These are phyloP conservation scores for Pseudocercospora crystallina DNA, from an alignment of 2,329 filamentous ascomycete species.

Conservation along the genomic window DNA sequence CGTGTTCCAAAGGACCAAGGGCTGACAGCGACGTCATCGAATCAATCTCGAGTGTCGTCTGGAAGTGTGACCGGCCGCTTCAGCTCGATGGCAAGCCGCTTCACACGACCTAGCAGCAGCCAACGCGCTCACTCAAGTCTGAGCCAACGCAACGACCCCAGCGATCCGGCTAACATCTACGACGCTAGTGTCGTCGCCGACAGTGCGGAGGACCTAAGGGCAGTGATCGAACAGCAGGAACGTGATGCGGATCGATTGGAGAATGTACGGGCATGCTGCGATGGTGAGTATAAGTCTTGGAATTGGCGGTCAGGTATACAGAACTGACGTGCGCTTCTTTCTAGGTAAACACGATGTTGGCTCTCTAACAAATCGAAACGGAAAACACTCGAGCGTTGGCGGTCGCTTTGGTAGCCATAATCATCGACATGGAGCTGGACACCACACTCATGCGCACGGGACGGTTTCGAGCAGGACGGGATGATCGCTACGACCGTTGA, in stretches of 20 bases:
- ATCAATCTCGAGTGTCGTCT: constrained; percentile 20
- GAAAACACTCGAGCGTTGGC: constrained; percentile 11
- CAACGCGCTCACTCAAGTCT: constrained; percentile 21
- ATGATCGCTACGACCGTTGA: not conserved
- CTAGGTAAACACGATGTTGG: constrained; percentile 54
- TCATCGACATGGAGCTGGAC: constrained; percentile 3
- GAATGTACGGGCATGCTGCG: constrained; percentile 95
- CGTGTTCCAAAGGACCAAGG: constrained; percentile 2
- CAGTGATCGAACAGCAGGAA: constrained; percentile 75
- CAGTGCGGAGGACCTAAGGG: constrained; percentile 73
- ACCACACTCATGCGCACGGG: constrained; percentile 15
- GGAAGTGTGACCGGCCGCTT: constrained; percentile 44
- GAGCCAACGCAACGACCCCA: constrained; percentile 19
- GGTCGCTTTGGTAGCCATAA: constrained; percentile 14
- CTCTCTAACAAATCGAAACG: constrained; percentile 37
- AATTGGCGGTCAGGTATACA: not conserved
- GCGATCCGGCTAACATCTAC: constrained; percentile 36
- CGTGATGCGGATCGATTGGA: constrained; percentile 77
- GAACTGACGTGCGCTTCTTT: constrained; percentile 1
- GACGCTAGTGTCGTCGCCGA: constrained; percentile 63
- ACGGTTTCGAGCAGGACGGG: constrained; percentile 11
- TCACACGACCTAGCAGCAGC: constrained; percentile 23
- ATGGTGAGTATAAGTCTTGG: constrained; percentile 65
- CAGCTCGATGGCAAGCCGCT: constrained; percentile 28
- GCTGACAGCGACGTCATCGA: constrained; percentile 10